Evolutionary conservation across 306 rosid species (phyloP).

Genomic region (Vachellia collinsii): DNA sequence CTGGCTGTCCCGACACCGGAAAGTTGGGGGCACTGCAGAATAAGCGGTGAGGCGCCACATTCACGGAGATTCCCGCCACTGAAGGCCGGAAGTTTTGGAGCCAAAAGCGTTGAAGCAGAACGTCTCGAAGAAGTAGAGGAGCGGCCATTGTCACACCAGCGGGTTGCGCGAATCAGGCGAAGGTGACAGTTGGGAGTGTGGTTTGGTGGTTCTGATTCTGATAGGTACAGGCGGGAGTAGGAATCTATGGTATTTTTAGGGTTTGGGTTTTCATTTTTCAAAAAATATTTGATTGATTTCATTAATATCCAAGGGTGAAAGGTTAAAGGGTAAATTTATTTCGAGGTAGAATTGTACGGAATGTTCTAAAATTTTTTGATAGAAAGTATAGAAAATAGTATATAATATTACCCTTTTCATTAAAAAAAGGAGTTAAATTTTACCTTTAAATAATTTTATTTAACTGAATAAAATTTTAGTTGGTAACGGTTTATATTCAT

Average conservation of each 20-base stretch:
- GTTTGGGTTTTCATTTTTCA: too few species aligned
- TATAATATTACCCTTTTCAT: too few species aligned
- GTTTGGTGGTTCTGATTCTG: neutral
- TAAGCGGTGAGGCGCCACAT: conserved; percentile 35
- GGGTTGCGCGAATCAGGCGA: neutral
- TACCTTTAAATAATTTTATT: too few species aligned
- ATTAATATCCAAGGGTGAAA: too few species aligned
- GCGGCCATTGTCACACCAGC: conserved; percentile 52
- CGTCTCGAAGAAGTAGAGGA: conserved; percentile 49
- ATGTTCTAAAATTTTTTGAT: too few species aligned
- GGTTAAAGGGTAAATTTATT: too few species aligned
- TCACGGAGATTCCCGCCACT: conserved; percentile 27
- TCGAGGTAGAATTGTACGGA: too few species aligned
- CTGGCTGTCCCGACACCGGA: conserved; percentile 41
- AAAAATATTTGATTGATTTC: too few species aligned
- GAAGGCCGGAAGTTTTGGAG: conserved; percentile 42
- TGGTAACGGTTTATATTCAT: too few species aligned
- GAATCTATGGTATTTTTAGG: neutral
- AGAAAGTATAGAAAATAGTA: too few species aligned
- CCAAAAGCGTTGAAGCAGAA: conserved; percentile 53
- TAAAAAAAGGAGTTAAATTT: too few species aligned
- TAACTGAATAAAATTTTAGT: too few species aligned
- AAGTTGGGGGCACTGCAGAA: conserved; percentile 47
- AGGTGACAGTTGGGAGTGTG: neutral
- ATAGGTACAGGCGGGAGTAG: neutral